Base-by-base conservation (phyloP, 2,329 filamentous ascomycete genomes). In the Aphanoascus verrucosus region DNA sequence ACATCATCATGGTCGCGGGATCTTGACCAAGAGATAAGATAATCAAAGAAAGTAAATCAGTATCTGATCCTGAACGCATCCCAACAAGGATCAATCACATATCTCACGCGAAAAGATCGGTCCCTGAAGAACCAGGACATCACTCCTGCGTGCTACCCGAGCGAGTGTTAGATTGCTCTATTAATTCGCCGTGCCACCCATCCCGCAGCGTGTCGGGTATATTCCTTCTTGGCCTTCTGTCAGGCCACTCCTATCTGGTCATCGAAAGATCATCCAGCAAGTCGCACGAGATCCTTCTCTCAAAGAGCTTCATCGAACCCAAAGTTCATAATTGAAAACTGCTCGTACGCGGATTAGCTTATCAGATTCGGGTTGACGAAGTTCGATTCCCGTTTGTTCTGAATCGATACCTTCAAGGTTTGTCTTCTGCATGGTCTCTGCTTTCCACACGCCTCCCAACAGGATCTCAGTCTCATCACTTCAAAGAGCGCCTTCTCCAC, bases 21-120 rank as follows among this genome's bases (percentile, higher is more conserved):
- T 9, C 5, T 28, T n/a, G 19, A 43, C 49, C 49, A 45, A 52
- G 41, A 52, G 49, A 52, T 52, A 52, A 52, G 49, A 52, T 52
- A 52, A 52, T 52, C 49, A 38, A 8, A n/a, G 15, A 23, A 35
- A 28, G 14, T 35, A n/a, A 52, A 35, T 8, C 31, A 43, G 37
- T 38, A 52, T 52, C 49, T 37, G 49, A 45, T 52, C 41, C 48
- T 14, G 11, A 44, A 44, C 7, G n/a, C 17, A 41, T 11, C 35
- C 19, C 40, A 12, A 43, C 49, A 52, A 37, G 41, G 49, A 52
- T 52, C 41, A 23, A 23, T 37, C 49, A 47, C 44, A 9, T 19
- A 6, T 41, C 17, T 8, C 17, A 8, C 38, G 7, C 38, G 38
- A 14, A 19, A 44, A 17, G 23, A 44, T 23, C 43, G 2, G 20